Evolutionary conservation across 306 rosid genomes (phyloP).

Genomic region (Acacia confusa): DNA sequence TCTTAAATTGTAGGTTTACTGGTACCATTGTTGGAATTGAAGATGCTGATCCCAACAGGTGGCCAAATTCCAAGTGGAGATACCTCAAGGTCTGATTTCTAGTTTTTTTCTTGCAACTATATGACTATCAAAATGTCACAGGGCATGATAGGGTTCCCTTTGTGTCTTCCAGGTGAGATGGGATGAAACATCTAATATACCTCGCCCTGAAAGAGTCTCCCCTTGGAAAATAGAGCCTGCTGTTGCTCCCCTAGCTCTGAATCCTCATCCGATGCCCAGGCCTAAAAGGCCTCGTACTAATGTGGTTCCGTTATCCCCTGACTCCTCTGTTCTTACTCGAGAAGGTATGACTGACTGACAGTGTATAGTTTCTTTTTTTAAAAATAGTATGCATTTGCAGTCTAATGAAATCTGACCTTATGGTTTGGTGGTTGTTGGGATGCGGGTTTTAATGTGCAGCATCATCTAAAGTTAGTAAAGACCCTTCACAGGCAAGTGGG

Average conservation of each 20-base stretch:
- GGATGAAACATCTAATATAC: slow-evolving; percentile 79
- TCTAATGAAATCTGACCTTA: background rate
- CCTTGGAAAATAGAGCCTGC: slow-evolving; percentile 98
- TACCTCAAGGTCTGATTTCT: slow-evolving; percentile 67
- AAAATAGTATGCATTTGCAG: background rate
- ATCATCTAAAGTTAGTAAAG: slow-evolving; percentile 58
- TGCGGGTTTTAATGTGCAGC: slow-evolving; percentile 28
- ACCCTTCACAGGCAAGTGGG: slow-evolving; percentile 64
- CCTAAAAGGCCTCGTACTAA: slow-evolving; percentile 72
- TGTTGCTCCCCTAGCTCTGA: slow-evolving; percentile 77
- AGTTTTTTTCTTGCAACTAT: slow-evolving; percentile 14
- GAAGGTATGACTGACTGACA: slow-evolving; percentile 53
- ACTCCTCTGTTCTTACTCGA: slow-evolving; percentile 71
- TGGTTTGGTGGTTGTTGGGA: background rate
- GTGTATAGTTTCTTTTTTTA: background rate
- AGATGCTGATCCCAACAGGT: slow-evolving; percentile 63
- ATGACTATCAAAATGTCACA: slow-evolving; percentile 4
- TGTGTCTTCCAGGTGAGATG: slow-evolving; percentile 73
- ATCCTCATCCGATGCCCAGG: slow-evolving; percentile 73
- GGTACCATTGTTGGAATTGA: slow-evolving; percentile 88
- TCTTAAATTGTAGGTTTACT: slow-evolving; percentile 57
- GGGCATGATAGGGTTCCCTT: slow-evolving; percentile 5
- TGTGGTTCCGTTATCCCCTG: slow-evolving; percentile 68
- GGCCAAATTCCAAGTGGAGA: slow-evolving; percentile 90
- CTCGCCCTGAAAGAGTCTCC: slow-evolving; percentile 88